Evolutionary conservation across 1,284 basidiomycete genomes (phyloP).

Genomic region (Heterobasidion parviporum): DNA sequence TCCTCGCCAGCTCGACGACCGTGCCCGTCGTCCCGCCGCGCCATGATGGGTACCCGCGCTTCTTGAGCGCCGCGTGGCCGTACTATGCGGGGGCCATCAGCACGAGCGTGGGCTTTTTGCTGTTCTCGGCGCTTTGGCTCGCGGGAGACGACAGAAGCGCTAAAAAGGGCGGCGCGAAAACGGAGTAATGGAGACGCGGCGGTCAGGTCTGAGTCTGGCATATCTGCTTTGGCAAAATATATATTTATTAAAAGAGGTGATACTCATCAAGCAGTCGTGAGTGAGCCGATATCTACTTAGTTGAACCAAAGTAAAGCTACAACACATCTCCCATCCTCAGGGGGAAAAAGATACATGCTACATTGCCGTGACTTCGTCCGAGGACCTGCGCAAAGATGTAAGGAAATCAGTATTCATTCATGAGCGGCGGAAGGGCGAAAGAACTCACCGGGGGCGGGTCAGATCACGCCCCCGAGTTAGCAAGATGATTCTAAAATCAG

Average conservation of each 20-base stretch:
- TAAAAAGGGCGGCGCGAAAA: constrained; percentile 40
- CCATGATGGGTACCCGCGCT: constrained; percentile 93
- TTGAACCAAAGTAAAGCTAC: too few species aligned
- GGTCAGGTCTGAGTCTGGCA: background rate
- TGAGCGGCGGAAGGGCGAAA: background rate
- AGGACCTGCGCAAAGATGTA: background rate
- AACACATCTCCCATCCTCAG: too few species aligned
- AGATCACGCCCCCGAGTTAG: background rate
- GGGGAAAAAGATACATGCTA: too few species aligned
- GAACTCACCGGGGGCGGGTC: background rate
- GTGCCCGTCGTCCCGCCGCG: constrained; percentile 89
- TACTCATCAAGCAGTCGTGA: background rate
- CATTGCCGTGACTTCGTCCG: too few species aligned
- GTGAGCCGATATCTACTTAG: too few species aligned
- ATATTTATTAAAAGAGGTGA: background rate
- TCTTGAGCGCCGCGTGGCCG: constrained; percentile 90
- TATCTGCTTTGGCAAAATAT: background rate
- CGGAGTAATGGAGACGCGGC: constrained; percentile 30
- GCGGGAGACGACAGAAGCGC: constrained; percentile 58
- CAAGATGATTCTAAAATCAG: background rate
- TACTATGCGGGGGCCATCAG: constrained; percentile 89
- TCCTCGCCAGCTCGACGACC: constrained; percentile 65
- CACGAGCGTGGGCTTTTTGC: constrained; percentile 75
- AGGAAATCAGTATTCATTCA: background rate
- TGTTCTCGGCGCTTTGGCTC: constrained; percentile 84